phyloP scores from a whole-genome alignment of 2,329 filamentous ascomycete species.

The Pseudohalonectria lignicola region DNA sequence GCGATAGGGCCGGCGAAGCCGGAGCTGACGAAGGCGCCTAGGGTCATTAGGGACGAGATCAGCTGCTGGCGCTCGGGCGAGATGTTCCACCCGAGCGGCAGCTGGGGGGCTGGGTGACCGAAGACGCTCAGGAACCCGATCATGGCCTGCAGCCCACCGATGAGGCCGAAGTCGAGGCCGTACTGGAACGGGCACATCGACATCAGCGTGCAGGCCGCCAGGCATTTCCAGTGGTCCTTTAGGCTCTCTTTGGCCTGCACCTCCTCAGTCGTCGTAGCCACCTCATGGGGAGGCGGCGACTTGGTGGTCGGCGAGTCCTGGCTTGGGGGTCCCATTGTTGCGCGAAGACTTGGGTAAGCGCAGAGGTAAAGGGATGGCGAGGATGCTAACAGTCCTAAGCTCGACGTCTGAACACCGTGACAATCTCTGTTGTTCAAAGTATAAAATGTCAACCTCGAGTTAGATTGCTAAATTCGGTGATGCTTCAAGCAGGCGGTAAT shows the following conservation, averaged over 20 bases:
- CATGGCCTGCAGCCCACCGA: constrained; percentile 39
- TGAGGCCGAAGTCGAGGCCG: constrained; percentile 37
- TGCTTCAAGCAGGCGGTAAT: no score
- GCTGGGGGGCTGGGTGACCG: constrained; percentile 21
- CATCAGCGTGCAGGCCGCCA: constrained; percentile 31
- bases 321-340: no score
- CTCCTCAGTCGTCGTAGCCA: background rate
- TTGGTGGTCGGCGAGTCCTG: background rate
- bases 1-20: constrained; percentile 27
- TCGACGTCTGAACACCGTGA: no score
- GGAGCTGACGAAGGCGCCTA: constrained; percentile 33
- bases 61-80: constrained; percentile 30
- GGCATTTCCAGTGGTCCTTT: constrained; percentile 18
- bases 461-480: no score
- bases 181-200: constrained; percentile 40
- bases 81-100: constrained; percentile 31
- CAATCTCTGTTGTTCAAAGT: no score
- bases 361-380: no score
- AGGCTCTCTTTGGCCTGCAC: constrained; percentile 5
- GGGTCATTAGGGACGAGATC: constrained; percentile 35
- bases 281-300: background rate
- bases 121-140: constrained; percentile 32
- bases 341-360: no score
- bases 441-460: no score
- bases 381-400: no score